These are phyloP conservation scores for Pseudogymnoascus sp. DNA, from an alignment of 2,329 filamentous ascomycete genomes.

Conservation along the genomic window DNA sequence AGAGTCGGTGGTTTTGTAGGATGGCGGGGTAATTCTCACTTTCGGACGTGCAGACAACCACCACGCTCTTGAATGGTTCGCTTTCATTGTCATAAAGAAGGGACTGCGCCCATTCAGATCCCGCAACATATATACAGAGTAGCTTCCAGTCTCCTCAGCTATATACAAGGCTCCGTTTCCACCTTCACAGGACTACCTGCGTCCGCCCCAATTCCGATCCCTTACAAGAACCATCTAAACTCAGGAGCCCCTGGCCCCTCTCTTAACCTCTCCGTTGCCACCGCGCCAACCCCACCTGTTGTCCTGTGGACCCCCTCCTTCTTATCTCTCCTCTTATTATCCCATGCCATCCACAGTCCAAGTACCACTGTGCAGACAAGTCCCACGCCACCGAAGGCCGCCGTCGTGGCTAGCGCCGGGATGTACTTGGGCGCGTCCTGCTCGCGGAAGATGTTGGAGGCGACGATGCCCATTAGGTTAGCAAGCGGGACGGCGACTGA, in stretches of 20 bases:
- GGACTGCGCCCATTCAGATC: neutral
- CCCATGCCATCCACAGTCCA: slow-evolving; percentile 53
- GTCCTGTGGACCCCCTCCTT: slow-evolving; percentile 13
- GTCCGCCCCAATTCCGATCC: neutral
- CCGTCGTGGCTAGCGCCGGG: slow-evolving; percentile 55
- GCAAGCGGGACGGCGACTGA: slow-evolving; percentile 53
- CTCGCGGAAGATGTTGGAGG: slow-evolving; percentile 58
- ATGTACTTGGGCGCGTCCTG: slow-evolving; percentile 59
- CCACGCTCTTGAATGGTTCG: neutral
- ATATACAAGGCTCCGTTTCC: neutral
- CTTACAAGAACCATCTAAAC: slow-evolving; percentile 49
- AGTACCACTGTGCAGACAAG: slow-evolving; percentile 44
- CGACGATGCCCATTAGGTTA: slow-evolving; percentile 62
- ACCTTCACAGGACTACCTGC: neutral
- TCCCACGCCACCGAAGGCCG: slow-evolving; percentile 54
- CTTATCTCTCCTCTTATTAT: slow-evolving; percentile 29
- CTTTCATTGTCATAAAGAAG: neutral
- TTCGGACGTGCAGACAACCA: neutral
- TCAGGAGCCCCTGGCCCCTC: slow-evolving; percentile 45
- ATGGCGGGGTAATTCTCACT: neutral
- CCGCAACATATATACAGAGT: neutral
- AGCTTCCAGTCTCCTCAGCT: neutral
- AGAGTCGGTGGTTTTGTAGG: neutral
- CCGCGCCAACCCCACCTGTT: slow-evolving; percentile 32
- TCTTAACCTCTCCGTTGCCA: slow-evolving; percentile 46